Base-by-base conservation (phyloP, 345 rosid species). In the Pugionium dolabratum region DNA sequence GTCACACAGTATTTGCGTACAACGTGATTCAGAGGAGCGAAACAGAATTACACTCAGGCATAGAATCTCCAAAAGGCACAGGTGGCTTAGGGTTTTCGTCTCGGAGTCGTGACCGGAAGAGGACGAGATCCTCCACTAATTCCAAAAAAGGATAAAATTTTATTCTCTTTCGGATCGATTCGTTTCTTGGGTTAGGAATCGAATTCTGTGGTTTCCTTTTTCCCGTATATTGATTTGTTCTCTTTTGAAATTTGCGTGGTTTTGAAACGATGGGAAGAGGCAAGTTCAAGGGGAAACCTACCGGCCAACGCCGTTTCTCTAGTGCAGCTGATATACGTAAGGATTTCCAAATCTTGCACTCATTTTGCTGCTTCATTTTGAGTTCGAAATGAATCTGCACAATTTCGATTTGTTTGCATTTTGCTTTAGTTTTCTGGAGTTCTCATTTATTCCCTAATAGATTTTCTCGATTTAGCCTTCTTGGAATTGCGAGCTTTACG, bases 281-380 rank as follows among this genome's bases (percentile, higher is more conserved):
- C 61, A 86, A 84, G 77, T 86, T 82, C 74, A 86, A 86, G 84
- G 91, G 86, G 31, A 86, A 86, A 67, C 91, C 88, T 36, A 86
- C 91, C 31, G 88, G 91, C 64, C 86, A 79, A 59, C 88, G 86
- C 78, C 83, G 76, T 40, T 86, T 86, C 85, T 84, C 91, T 10
- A 79, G 86, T 9, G 86, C 83, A 28, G 88, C 85, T 80, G 88
- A 86, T 59, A 67, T 86, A 30, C 79, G 91, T 83, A 78, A 43
- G 74, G 44, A 1, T 11, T 74, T 29, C 44, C 8, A 4, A 8
- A 7, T 1, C 8, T 11, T 31, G 5, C 29, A 2, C 4, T 39
- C 18, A 26, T 7, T 53, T 39, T 37, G 6, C 2, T 37, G 4
- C 8, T 37, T 37, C 2, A 6, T 37, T 37, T 7, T 37, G 5